phyloP scores from a whole-genome alignment of 805 yeast genomes.

The Candida michaelii region DNA sequence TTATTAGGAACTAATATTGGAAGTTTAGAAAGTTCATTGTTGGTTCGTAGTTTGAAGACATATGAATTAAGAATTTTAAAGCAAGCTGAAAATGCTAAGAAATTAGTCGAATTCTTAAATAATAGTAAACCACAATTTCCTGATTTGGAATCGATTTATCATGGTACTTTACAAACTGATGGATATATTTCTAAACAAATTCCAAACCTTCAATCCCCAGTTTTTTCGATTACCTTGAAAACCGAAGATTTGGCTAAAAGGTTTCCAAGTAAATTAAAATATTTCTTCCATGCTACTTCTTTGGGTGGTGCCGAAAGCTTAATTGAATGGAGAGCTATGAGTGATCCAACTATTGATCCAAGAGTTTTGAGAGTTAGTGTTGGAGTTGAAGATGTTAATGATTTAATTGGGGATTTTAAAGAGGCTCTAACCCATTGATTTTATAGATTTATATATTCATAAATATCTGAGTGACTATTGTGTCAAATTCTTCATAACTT shows the following conservation, averaged over 20 bases:
- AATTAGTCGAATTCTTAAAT: slow-evolving; percentile 57
- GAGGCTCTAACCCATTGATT: slow-evolving; percentile 42
- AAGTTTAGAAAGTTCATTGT: slow-evolving; percentile 70
- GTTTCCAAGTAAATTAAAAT: slow-evolving; percentile 64
- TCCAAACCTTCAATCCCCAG: slow-evolving; percentile 66
- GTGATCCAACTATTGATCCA: slow-evolving; percentile 51
- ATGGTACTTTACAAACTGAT: slow-evolving; percentile 77
- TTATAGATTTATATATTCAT: slow-evolving; percentile 6
- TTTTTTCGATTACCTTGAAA: slow-evolving; percentile 62
- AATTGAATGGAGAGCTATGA: slow-evolving; percentile 86
- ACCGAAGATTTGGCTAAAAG: slow-evolving; percentile 54
- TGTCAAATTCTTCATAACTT: slow-evolving; percentile 28
- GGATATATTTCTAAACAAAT: slow-evolving; percentile 60
- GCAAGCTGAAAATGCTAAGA: slow-evolving; percentile 64
- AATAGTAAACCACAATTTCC: slow-evolving; percentile 51
- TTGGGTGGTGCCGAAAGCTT: slow-evolving; percentile 90
- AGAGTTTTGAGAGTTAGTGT: slow-evolving; percentile 71
- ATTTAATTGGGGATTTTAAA: slow-evolving; percentile 71
- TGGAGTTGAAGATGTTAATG: slow-evolving; percentile 78
- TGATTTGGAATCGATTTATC: slow-evolving; percentile 53
- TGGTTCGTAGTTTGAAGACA: slow-evolving; percentile 79
- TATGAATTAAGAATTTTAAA: slow-evolving; percentile 66
- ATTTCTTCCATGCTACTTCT: slow-evolving; percentile 80
- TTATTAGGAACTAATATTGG: slow-evolving; percentile 78
- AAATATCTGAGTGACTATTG: slow-evolving; percentile 5